Base-by-base conservation (phyloP, 768 basidiomycete species). In the Goffeauzyma gilvescens region DNA sequence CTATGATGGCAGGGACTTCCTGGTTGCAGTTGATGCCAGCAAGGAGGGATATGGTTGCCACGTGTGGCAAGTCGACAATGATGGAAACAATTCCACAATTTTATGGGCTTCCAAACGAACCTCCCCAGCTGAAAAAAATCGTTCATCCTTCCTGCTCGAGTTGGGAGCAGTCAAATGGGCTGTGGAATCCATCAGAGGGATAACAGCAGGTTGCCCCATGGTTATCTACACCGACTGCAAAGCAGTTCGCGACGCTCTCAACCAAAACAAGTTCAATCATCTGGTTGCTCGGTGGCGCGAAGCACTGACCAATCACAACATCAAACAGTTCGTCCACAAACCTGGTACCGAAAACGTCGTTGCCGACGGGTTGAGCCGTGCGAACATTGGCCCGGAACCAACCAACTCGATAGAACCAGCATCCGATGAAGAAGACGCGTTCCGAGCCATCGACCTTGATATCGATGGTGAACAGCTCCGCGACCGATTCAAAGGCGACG, bases 1-100 rank as follows among this genome's bases (percentile, higher is more conserved):
- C 6, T 70, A 45, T 28, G 64, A 69, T 35, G 62, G 63, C 1
- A 35, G 4, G 6, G 55, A 52, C n/a, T 63, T 52, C 46, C 39
- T 36, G 25, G 28, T 43, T 12, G 37, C 41, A 13, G 38, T 27
- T 13, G 41, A 50, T 22, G 45, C 40, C 5, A 36, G 41, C 2
- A 32, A 26, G 14, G 18, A 30, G 13, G 46, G 49, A 14, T 47
- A 46, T 30, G 40, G 46, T 2, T 40, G 22, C 4, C 41, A 38
- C 10, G 28, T 47, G 15, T 22, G 21, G 12, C 49, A 50, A 33
- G 21, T 10, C 14, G 22, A 8, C 5, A 30, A 28, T 20, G 6
- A 25, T 9, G 20, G 18, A 4, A 17, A 32, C 4, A 21, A 5
- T 15, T 6, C 9, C 7, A 32, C 28, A 4, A 41, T 50, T 17